A percentile compares a stretch with the other conserved stretches of the same genome.
Evolutionary conservation across 805 yeast species (phyloP).

Genomic region (Myxozyma sirexii): DNA sequence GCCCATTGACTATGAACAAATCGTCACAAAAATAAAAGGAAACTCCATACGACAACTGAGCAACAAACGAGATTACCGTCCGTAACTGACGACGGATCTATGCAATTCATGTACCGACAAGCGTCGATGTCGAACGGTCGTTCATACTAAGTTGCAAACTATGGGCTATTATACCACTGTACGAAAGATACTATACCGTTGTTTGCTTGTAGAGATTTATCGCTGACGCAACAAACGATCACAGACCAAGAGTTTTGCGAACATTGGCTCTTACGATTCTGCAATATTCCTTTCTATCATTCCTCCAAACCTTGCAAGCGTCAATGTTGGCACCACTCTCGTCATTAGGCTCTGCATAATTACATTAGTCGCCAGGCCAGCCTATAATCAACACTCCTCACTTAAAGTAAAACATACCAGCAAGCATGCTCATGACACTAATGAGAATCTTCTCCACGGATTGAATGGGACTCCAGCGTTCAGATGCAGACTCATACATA

Average conservation of each 20-base stretch:
- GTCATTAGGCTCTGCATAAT: conserved; percentile 76
- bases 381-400: too few species aligned
- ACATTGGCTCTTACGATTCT: conserved; percentile 68
- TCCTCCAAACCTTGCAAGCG: conserved; percentile 88
- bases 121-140: too few species aligned
- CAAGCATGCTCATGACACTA: conserved; percentile 93
- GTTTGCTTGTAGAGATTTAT: too few species aligned
- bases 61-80: too few species aligned
- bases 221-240: neutral
- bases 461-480: conserved; percentile 97
- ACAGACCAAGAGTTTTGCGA: conserved; percentile 63
- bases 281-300: conserved; percentile 69
- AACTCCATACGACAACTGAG: too few species aligned
- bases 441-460: conserved; percentile 94
- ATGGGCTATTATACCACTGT: too few species aligned
- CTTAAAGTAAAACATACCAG: conserved; percentile 43
- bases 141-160: too few species aligned
- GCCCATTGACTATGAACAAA: neutral
- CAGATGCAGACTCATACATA: conserved; percentile 92
- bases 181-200: too few species aligned
- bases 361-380: too few species aligned
- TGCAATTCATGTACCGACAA: too few species aligned
- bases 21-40: too few species aligned
- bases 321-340: conserved; percentile 93
- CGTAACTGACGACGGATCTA: too few species aligned